A percentile compares a stretch with the other conserved stretches of the same genome.
Conservation (phyloP, 768 basidiomycete species). For the Hypholoma sublateritium region DNA sequence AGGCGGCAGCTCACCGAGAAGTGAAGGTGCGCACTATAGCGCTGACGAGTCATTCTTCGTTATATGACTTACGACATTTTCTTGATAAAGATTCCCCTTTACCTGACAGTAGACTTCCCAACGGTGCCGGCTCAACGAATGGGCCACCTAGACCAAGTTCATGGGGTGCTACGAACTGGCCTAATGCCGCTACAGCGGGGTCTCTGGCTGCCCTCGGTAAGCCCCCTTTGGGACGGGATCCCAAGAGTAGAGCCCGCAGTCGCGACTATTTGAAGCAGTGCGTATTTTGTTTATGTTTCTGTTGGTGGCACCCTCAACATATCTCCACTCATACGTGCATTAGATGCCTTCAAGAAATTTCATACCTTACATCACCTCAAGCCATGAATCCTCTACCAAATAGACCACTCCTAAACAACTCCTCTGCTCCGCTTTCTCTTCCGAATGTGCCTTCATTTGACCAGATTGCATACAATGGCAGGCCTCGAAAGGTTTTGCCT, state of each 20-base stretch:
- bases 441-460: constrained; percentile 78
- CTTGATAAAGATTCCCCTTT: constrained; percentile 64
- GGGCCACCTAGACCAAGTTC: constrained; percentile 52
- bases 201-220: constrained; percentile 57
- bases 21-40: constrained; percentile 59
- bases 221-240: constrained; percentile 82
- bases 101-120: constrained; percentile 63
- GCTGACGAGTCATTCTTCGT: constrained; percentile 1
- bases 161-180: constrained; percentile 52
- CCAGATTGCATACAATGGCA: constrained; percentile 70
- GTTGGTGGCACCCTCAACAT: background rate
- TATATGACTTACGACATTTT: background rate
- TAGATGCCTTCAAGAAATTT: constrained; percentile 96
- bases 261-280: constrained; percentile 97
- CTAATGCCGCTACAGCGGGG: constrained; percentile 44
- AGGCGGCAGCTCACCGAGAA: constrained; percentile 77
- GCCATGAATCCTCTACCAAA: constrained; percentile 97
- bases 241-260: constrained; percentile 93
- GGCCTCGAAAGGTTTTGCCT: constrained; percentile 78
- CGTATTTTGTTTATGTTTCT: constrained; percentile 26
- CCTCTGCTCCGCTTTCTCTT: constrained; percentile 61
- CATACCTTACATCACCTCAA: constrained; percentile 94
- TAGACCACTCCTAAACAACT: constrained; percentile 70
- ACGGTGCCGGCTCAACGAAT: constrained; percentile 49
- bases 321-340: background rate